These are phyloP conservation scores for Quercus phellos DNA, from an alignment of 331 rosid species.

Conservation along the genomic window DNA sequence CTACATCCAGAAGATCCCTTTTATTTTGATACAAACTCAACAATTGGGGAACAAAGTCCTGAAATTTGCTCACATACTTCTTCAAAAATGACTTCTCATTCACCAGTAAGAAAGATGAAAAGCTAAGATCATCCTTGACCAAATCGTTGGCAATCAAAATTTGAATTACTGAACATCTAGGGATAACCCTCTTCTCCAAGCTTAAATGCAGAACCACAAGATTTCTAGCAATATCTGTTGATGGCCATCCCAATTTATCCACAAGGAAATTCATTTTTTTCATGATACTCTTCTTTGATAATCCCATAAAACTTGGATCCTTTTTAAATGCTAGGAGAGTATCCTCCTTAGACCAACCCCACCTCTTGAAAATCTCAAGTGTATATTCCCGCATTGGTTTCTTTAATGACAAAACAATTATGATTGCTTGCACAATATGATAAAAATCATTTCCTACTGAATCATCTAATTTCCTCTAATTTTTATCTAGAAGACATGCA, in stretches of 20 bases:
- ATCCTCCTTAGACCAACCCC: conserved; percentile 14
- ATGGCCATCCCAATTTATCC: conserved; percentile 10
- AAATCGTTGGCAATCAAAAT: not conserved
- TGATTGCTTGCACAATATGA: not conserved
- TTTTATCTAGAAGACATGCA: too few relatives aligned
- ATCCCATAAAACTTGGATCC: not conserved
- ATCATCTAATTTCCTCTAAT: too few relatives aligned
- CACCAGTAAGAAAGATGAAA: not conserved
- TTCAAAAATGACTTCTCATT: not conserved
- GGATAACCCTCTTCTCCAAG: conserved; percentile 12
- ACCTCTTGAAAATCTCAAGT: not conserved
- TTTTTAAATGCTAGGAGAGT: conserved; percentile 4
- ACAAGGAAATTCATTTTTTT: conserved; percentile 3
- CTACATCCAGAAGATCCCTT: not conserved
- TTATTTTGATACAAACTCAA: not conserved
- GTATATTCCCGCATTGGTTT: conserved; percentile 1
- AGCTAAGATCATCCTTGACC: not conserved
- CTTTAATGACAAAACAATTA: not conserved
- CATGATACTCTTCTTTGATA: not conserved
- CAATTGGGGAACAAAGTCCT: not conserved
- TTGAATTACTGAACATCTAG: conserved; percentile 11
- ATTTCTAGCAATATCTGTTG: not conserved
- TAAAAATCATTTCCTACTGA: too few relatives aligned
- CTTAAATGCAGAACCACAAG: not conserved
- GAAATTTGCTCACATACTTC: not conserved